Percentiles rank a stretch among this genome's conserved stretches.
These are phyloP conservation scores for Luzula sylvatica DNA, from an alignment of 176 grass and related monocot genomes.

Conservation along the genomic window DNA sequence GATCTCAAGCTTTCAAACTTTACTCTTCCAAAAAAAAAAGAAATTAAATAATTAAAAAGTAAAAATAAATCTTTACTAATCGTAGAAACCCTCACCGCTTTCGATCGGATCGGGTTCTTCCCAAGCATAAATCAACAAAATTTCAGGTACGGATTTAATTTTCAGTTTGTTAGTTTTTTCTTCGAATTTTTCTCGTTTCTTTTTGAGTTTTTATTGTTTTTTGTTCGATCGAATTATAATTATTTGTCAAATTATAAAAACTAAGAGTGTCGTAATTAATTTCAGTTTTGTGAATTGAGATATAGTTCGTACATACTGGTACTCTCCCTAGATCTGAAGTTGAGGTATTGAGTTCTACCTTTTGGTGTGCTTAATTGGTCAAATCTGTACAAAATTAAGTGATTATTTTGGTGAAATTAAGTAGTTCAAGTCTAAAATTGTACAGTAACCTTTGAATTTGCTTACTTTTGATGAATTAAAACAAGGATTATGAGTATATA, in stretches of 20 bases:
- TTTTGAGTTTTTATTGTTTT: background rate
- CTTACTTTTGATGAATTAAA: no score
- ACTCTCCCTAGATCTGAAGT: no score
- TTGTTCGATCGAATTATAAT: constrained; percentile 9
- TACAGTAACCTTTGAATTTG: no score
- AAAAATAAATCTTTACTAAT: background rate
- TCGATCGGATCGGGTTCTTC: constrained; percentile 7
- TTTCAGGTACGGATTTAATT: constrained; percentile 4
- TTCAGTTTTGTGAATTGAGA: no score
- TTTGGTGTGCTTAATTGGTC: no score
- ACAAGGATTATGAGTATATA: no score
- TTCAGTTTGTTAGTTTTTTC: background rate
- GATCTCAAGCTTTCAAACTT: constrained; percentile 15
- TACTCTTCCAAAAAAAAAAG: constrained; percentile 14
- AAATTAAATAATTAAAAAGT: constrained; percentile 1
- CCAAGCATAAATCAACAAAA: constrained; percentile 8
- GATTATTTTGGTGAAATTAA: no score
- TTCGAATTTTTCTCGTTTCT: background rate
- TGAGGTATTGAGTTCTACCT: no score
- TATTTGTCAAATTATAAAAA: no score
- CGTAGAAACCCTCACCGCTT: constrained; percentile 9
- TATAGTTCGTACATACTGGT: no score
- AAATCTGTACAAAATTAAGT: no score
- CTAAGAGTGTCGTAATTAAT: background rate
- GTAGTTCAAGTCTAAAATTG: no score